phyloP scores from a whole-genome alignment of 2,329 filamentous ascomycete genomes.

The Tolypocladium paradoxum region DNA sequence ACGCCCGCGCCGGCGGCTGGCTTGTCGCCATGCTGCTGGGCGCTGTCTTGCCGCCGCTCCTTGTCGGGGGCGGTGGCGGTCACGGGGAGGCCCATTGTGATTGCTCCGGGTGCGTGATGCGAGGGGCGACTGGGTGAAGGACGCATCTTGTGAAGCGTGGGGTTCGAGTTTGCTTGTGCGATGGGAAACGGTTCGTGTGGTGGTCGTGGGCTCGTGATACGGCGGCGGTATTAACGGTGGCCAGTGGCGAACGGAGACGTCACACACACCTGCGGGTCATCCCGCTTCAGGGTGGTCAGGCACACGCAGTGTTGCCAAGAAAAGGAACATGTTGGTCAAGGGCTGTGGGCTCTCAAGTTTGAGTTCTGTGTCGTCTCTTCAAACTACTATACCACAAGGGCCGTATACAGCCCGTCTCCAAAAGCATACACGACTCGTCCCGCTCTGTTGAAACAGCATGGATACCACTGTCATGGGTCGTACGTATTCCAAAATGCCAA shows the following conservation, averaged over 20 bases:
- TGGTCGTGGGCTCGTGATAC: background rate
- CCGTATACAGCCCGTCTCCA: too few relatives aligned
- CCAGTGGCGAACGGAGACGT: background rate
- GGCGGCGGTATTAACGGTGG: background rate
- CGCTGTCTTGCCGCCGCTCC: background rate
- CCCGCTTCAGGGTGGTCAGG: background rate
- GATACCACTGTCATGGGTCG: too few relatives aligned
- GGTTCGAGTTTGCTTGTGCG: background rate
- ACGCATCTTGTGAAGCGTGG: background rate
- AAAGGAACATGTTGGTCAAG: too few relatives aligned
- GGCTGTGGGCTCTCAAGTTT: too few relatives aligned
- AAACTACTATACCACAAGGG: too few relatives aligned
- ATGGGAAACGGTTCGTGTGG: background rate
- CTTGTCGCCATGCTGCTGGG: background rate
- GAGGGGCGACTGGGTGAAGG: too few relatives aligned
- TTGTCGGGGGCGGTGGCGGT: background rate
- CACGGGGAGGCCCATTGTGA: background rate
- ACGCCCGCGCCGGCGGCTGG: slow-evolving; percentile 29
- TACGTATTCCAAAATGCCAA: too few relatives aligned
- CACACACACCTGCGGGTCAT: background rate
- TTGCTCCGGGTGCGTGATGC: too few relatives aligned
- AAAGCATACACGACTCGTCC: too few relatives aligned
- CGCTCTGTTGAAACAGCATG: too few relatives aligned
- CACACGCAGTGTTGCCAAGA: too few relatives aligned
- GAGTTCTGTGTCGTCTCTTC: too few relatives aligned